A percentile compares a stretch with the other conserved stretches of the same genome.
Evolutionary conservation across 2,329 filamentous ascomycete genomes (phyloP).

Genomic region (Fusarium anguioides): DNA sequence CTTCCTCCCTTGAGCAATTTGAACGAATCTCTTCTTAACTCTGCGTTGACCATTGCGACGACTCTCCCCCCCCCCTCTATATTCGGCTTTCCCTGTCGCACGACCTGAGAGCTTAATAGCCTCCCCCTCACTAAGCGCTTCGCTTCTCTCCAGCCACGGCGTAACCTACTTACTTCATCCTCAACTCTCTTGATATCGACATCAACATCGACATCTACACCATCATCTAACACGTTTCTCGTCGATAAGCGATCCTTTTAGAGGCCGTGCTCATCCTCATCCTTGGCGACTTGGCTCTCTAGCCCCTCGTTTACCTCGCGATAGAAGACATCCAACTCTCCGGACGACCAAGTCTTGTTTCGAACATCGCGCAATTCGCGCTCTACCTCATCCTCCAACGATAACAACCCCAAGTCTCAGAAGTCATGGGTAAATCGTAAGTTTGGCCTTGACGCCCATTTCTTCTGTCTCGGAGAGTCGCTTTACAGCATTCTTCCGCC

Average conservation of each 20-base stretch:
- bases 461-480: background rate
- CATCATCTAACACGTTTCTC: conserved; percentile 1
- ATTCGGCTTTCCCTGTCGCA: conserved; percentile 20
- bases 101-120: conserved; percentile 35
- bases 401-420: conserved; percentile 19
- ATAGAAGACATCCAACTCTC: conserved; percentile 13
- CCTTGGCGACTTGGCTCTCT: background rate
- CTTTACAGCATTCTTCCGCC: background rate
- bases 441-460: conserved; percentile 45
- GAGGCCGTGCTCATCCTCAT: background rate
- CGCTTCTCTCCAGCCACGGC: conserved; percentile 31
- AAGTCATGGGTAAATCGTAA: conserved; percentile 66
- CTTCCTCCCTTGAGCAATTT: background rate
- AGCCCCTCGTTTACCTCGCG: conserved; percentile 18
- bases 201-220: conserved; percentile 8
- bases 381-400: conserved; percentile 24
- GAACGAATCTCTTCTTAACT: background rate
- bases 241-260: conserved; percentile 17
- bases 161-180: conserved; percentile 24
- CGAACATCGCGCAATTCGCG: conserved; percentile 45
- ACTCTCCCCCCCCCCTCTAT: conserved; percentile 9
- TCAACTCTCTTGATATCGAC: conserved; percentile 11
- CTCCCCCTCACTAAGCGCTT: conserved; percentile 36
- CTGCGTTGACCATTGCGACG: conserved; percentile 13
- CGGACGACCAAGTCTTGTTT: conserved; percentile 14